Base-by-base conservation (phyloP, 352 stramenopile species). In the Thalassiosira hispida region DNA sequence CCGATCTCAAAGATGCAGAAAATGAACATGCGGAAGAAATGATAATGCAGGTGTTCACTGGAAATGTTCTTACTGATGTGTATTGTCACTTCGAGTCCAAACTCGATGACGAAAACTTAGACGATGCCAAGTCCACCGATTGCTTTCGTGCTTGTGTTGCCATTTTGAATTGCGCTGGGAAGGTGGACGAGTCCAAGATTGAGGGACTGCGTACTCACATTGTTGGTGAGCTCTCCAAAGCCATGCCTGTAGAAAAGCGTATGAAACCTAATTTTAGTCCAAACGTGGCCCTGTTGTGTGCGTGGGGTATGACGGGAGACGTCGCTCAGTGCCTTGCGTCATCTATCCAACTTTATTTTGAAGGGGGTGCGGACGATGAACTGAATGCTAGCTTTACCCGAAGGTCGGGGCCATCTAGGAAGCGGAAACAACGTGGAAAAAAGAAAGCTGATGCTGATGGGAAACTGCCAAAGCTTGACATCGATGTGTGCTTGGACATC, bases 61-160 rank as follows among this genome's bases (percentile, higher is more conserved):
- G 78, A 11, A 79, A 77, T 25, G 63, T 85, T 14, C 46, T 92
- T 11, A 83, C 71, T 25, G 73, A 87, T 51, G 53, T 89, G 12
- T 66, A 89, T 57, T 44, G 29, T 27, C 73, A 89, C 40, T 92
- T 92, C 83, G 84, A 89, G 46, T 62, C 76, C 42, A 87, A 88
- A 63, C 64, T 71, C 8, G 40, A 53, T 22, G 47, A 47, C 18
- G 33, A 44, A 18, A 35, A 62, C 53, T 53, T 51, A 47, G 62
- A 33, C 40, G 46, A 46, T 16, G 64, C 40, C 23, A 77, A 69
- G 22, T 27, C 40, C 42, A 49, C 75, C 23, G 73, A 88, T n/a
- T 87, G 75, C 49, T 74, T 85, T 47, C 76, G 82, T n/a, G 65
- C 70, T 27, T 86, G 72, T 66, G 57, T 75, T 56, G 74, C 88